Conservation (phyloP, 805 yeast genomes). For the Saccharomycopsis babjevae region DNA sequence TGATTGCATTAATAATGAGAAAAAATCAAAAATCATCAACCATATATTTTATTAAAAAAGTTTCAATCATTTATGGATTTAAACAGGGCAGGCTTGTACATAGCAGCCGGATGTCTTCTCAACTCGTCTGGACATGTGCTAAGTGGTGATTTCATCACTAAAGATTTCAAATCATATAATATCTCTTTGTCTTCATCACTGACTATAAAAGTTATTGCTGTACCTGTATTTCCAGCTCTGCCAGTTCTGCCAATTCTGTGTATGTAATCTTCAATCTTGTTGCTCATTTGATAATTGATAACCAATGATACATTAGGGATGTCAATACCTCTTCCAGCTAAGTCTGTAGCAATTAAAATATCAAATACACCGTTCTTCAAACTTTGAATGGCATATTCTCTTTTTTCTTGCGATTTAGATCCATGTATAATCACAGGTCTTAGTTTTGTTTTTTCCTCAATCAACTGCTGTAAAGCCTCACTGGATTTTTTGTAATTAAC, state of each 20-base stretch:
- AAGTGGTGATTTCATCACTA: constrained; percentile 10
- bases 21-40: no score
- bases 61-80: constrained; percentile 12
- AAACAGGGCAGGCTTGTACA: constrained; percentile 14
- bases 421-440: constrained; percentile 70
- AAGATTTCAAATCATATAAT: constrained; percentile 30
- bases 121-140: constrained; percentile 17
- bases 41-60: neutral
- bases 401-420: constrained; percentile 69
- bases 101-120: constrained; percentile 13
- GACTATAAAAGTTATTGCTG: constrained; percentile 63
- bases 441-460: constrained; percentile 35
- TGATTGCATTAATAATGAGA: no score
- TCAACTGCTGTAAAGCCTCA: constrained; percentile 48
- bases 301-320: constrained; percentile 81
- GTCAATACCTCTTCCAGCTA: constrained; percentile 94
- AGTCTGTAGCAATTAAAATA: constrained; percentile 81
- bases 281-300: constrained; percentile 77
- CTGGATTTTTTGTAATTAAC: constrained; percentile 69
- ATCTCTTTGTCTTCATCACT: constrained; percentile 42
- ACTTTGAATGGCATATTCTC: constrained; percentile 65
- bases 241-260: constrained; percentile 97
- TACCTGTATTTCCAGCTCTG: constrained; percentile 79
- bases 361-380: constrained; percentile 47
- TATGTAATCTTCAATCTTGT: constrained; percentile 68